Evolutionary conservation across 768 basidiomycete genomes (phyloP).

Genomic region (Lactarius trivialis): DNA sequence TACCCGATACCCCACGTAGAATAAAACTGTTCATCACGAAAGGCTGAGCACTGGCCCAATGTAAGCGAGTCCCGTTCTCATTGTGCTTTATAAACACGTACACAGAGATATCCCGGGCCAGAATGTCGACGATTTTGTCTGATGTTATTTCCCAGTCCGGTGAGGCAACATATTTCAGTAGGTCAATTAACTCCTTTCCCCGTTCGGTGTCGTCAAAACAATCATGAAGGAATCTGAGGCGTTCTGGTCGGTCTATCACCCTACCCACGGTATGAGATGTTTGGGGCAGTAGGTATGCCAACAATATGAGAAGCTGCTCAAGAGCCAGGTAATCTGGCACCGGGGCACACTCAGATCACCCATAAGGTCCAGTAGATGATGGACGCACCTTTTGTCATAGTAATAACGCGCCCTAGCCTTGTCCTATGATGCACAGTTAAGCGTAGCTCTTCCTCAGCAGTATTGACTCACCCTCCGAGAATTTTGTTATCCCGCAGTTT

Average conservation of each 20-base stretch:
- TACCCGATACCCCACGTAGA: not conserved
- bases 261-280: constrained; percentile 13
- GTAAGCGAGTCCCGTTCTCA: not conserved
- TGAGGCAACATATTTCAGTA: constrained; percentile 14
- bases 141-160: constrained; percentile 21
- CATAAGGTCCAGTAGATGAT: not conserved
- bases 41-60: constrained; percentile 17
- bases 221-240: constrained; percentile 16
- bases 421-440: not conserved
- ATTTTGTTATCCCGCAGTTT: constrained; percentile 16
- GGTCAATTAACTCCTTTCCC: constrained; percentile 17
- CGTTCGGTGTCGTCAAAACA: constrained; percentile 12
- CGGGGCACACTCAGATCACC: not conserved
- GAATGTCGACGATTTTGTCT: constrained; percentile 22
- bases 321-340: constrained; percentile 19
- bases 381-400: constrained; percentile 13
- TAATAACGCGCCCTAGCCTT: constrained; percentile 13
- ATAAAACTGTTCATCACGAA: constrained; percentile 13
- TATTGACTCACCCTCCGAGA: constrained; percentile 17
- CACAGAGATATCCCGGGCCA: constrained; percentile 22
- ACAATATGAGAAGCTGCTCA: constrained; percentile 20
- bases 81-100: not conserved
- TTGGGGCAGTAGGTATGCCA: constrained; percentile 19
- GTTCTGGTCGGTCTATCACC: constrained; percentile 7
- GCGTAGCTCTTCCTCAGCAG: not conserved